Conservation (phyloP, 257 asterid species). For the Gentiana dahurica region DNA sequence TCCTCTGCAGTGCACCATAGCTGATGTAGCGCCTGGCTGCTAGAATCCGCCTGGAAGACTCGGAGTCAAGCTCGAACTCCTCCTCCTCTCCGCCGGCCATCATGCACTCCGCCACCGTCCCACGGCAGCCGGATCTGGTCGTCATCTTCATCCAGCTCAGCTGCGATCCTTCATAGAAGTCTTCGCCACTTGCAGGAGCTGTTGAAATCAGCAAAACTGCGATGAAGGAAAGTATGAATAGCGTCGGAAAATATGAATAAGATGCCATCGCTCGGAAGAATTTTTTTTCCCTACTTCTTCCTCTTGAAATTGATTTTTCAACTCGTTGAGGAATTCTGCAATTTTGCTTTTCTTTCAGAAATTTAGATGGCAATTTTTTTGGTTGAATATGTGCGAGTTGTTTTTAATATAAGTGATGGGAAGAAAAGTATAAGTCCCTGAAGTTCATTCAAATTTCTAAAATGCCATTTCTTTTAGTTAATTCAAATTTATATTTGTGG, state of each 20-base stretch:
- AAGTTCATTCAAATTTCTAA: too few species aligned
- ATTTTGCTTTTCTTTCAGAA: not conserved
- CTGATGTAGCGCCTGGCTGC: constrained; percentile 59
- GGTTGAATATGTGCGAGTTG: too few species aligned
- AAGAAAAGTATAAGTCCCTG: too few species aligned
- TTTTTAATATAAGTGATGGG: too few species aligned
- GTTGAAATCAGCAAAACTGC: constrained; percentile 9
- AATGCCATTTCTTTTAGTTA: too few species aligned
- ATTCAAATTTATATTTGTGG: too few species aligned
- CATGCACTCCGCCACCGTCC: constrained; percentile 35
- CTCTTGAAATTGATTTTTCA: not conserved
- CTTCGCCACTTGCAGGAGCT: constrained; percentile 40
- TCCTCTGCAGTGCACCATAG: constrained; percentile 89
- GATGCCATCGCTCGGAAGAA: constrained; percentile 11
- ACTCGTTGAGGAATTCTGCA: too few species aligned
- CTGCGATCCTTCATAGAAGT: not conserved
- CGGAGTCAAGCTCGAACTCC: constrained; percentile 75
- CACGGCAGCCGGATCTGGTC: constrained; percentile 19
- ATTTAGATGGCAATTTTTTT: too few species aligned
- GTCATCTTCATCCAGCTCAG: constrained; percentile 8
- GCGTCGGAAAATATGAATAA: not conserved
- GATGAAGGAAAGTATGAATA: constrained; percentile 6
- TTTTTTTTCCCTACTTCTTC: not conserved
- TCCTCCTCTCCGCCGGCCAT: constrained; percentile 44
- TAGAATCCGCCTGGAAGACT: constrained; percentile 65